Evolutionary conservation across 2,329 filamentous ascomycete species (phyloP), one percentile per base, ranked within the genome.

Genomic region (Ophiostoma montium): DNA sequence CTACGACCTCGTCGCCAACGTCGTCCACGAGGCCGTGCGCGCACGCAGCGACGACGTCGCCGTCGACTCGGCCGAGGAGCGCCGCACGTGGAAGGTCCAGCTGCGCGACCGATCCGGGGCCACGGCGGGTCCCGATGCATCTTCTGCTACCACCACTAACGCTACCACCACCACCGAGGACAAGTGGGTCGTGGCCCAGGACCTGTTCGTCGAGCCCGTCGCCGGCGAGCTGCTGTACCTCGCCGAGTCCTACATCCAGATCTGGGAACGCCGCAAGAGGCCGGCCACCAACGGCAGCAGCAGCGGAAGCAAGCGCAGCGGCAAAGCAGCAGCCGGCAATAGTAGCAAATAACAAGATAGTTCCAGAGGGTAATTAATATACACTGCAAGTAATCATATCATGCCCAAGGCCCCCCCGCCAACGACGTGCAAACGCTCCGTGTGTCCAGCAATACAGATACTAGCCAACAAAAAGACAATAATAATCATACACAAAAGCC

Each of bases 1-100:
- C 71, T 98, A 98, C 65, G 92, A 98, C 63, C 77, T 98, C 15
- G 87, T 95, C 6, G 89, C 90, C 49, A 98, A 98, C 65, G 84
- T 98, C 54, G 94, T 81, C 53, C 90, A 84, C 70, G 90, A 84
- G 71, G 89, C 78, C 39, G 82, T 90, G 46, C 76, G 84, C 51
- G 78, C 78, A 31, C 74, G 78, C 56, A 52, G 51, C 35, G 86
- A 90, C 56, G 86, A 90, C 55, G 89, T 94, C 1, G 88, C 94
- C 48, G 55, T 54, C 49, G 89, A 90, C 43, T 89, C 87, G 57
- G 86, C 81, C 41, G 89, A 95, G 67, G 85, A 86, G 67, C 70
- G 70, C 52, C 94, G 94, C 63, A 86, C 88, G 12, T 98, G 92
- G 89, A 88, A 94, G 63, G 87, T 88, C 19, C 92, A 98, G 68